A percentile compares a stretch with the other conserved stretches of the same genome.
These are phyloP conservation scores for Crithidia mellificae DNA, from an alignment of 208 protist genomes.

Conservation along the genomic window DNA sequence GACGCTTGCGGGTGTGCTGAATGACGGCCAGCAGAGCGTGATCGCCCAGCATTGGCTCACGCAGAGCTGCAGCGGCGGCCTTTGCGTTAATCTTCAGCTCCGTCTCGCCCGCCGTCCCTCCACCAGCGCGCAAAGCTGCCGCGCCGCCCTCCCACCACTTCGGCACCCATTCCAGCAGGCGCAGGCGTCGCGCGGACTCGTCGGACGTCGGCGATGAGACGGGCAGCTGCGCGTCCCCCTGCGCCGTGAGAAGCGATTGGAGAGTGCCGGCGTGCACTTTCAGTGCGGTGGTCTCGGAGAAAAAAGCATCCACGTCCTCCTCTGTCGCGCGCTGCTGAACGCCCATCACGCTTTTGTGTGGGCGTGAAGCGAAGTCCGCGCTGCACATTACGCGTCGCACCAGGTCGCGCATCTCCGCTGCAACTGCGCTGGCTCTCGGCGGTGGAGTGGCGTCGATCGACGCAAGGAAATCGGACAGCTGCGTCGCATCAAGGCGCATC, in stretches of 20 bases:
- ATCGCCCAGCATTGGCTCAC: slow-evolving; percentile 7
- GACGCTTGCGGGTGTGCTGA: slow-evolving; percentile 23
- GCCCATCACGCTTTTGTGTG: background rate
- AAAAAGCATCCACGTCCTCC: slow-evolving; percentile 25
- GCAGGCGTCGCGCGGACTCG: background rate
- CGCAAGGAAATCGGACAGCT: background rate
- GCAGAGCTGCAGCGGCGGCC: slow-evolving; percentile 9
- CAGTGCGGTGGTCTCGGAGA: slow-evolving; percentile 2
- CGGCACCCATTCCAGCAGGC: slow-evolving; percentile 16
- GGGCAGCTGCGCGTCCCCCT: background rate
- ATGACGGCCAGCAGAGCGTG: slow-evolving; percentile 26
- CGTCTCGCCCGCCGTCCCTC: slow-evolving; percentile 3
- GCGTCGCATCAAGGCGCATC: background rate
- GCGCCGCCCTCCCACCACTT: slow-evolving; percentile 10
- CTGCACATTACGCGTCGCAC: background rate
- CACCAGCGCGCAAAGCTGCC: background rate
- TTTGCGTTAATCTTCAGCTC: slow-evolving; percentile 22
- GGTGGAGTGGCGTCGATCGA: background rate
- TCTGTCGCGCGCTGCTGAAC: background rate
- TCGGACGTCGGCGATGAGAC: background rate
- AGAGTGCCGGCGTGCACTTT: slow-evolving; percentile 6
- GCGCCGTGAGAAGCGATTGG: background rate
- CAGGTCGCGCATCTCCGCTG: slow-evolving; percentile 1
- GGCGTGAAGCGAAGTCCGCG: background rate
- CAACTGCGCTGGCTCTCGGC: background rate